Base-by-base conservation (phyloP, 2,329 filamentous ascomycete genomes). In the Ophiostoma australiae region DNA sequence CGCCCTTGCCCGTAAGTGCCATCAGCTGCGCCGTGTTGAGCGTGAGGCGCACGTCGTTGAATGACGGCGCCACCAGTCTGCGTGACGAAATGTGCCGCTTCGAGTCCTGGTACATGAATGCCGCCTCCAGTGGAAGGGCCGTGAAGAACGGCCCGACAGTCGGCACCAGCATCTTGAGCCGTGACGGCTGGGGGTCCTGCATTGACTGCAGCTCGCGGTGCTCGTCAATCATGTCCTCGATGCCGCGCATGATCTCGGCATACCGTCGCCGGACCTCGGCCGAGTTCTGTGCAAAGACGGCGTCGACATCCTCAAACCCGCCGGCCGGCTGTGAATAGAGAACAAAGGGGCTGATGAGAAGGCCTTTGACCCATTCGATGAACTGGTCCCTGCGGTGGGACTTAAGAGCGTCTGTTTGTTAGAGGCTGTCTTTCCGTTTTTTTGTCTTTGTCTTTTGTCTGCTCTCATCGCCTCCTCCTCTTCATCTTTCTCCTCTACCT, bases 21-120 rank as follows among this genome's bases (percentile, higher is more conserved):
- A 97, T 93, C 72, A 94, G 85, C 80, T 99, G 95, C 23, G 95
- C 94, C 55, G 95, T 95, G 81, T 99, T 99, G 75, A 99, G 87
- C 69, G 97, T 91, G 33, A 97, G 85, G 1, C 95, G 89, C 72
- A 99, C 89, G 78, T 99, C 95, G 81, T 99, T 99, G 85, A 99
- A 99, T 1, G 92, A 97, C 0, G 95, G 95, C 0, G 94, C 91
- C 1, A 99, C 95, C 78, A 97, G 98, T 73, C 95, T 90, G 33
- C 95, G 87, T 1, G 90, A 93, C 37, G 93, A 97, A 77, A 99
- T 99, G 79, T 90, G 91, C 7, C 95, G 89, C 74, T 90, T 90
- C 72, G 85, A 82, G 79, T 99, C 95, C 80, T 98, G 95, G 80
- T 92, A 94, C 75, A 90, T 89, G 82, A 98, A 98, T 7, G 94